Base-by-base conservation (phyloP, 140 eudicot species). In the Bidens hawaiensis region DNA sequence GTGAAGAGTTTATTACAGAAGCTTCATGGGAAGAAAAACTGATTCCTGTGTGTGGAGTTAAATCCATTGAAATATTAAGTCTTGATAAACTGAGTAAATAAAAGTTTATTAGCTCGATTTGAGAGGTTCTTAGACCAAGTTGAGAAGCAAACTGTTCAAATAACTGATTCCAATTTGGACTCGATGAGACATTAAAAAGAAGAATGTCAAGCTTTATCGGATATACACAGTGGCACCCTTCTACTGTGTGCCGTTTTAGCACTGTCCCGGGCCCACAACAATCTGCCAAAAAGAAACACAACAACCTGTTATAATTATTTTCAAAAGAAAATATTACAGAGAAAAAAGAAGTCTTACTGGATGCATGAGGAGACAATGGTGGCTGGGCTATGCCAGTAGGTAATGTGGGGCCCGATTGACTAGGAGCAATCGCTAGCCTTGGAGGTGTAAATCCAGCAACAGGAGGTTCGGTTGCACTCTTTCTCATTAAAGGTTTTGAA, bases 181-280 rank as follows among this genome's bases (percentile, higher is more conserved):
- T 88, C 28, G 94, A 76, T 43, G 99, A 82, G 43, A 93, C 94
- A 41, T 93, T 88, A 69, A 79, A 33, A 31, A 93, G 95, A 69
- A 88, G 85, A 73, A 93, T 75, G 71, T 93, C 99, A 4, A 93
- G 73, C 81, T 83, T 88, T 33, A 93, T 78, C 15, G 99, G 99
- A 74, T 88, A 88, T 11, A 81, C 96, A 60, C 99, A 93, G 47
- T 88, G 79, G 79, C 99, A 93, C 41, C 76, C 91, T 72, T 54
- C 87, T n/a, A n/a, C n/a, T 49, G 70, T 81, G 63, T 58, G 86
- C 57, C 96, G 95, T 81, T 85, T 85, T 57, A 70, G 66, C 54
- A 93, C 99, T 72, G 85, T 85, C 51, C 82, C 89, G 69, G 87
- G 89, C 62, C 87, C 96, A 70, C 99, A 93, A 70, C 99, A 93